phyloP scores from a whole-genome alignment of 2,329 filamentous ascomycete genomes.

The Spiromastix sp. region DNA sequence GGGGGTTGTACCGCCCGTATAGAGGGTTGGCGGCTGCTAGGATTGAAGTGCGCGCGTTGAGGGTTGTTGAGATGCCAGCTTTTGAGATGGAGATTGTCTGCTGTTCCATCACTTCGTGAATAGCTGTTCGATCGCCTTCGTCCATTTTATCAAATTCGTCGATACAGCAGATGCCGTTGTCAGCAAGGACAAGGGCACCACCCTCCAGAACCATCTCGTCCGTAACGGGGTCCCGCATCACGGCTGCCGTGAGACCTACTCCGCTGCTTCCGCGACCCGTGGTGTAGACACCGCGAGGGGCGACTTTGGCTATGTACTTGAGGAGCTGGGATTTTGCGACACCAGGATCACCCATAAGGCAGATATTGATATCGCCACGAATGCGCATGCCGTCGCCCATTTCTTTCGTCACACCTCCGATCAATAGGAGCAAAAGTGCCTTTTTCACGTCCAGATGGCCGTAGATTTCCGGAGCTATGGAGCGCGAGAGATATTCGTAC shows the following conservation, averaged over 20 bases:
- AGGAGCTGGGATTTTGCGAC: constrained; percentile 97
- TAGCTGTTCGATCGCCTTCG: constrained; percentile 64
- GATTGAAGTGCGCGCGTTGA: constrained; percentile 93
- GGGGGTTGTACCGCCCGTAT: constrained; percentile 96
- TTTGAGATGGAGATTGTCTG: constrained; percentile 78
- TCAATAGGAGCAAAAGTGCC: constrained; percentile 84
- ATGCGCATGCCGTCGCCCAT: constrained; percentile 99
- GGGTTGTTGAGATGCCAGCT: constrained; percentile 89
- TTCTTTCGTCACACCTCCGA: constrained; percentile 91
- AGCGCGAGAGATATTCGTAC: constrained; percentile 90
- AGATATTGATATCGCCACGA: constrained; percentile 97
- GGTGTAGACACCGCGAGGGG: constrained; percentile 80
- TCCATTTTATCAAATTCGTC: constrained; percentile 85
- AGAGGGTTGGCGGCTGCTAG: constrained; percentile 93
- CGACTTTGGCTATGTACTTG: constrained; percentile 97
- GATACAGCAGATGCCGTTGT: constrained; percentile 75
- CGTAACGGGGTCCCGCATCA: constrained; percentile 70
- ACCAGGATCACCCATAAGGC: constrained; percentile 98
- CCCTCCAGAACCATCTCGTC: constrained; percentile 72
- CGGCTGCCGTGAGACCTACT: constrained; percentile 70
- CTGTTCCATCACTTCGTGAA: constrained; percentile 83
- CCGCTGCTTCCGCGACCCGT: constrained; percentile 73
- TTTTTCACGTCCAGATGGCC: constrained; percentile 98
- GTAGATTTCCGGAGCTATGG: constrained; percentile 94
- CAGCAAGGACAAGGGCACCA: constrained; percentile 66